Evolutionary conservation across 345 rosid species (phyloP).

Genomic region (Ceriops tagal): DNA sequence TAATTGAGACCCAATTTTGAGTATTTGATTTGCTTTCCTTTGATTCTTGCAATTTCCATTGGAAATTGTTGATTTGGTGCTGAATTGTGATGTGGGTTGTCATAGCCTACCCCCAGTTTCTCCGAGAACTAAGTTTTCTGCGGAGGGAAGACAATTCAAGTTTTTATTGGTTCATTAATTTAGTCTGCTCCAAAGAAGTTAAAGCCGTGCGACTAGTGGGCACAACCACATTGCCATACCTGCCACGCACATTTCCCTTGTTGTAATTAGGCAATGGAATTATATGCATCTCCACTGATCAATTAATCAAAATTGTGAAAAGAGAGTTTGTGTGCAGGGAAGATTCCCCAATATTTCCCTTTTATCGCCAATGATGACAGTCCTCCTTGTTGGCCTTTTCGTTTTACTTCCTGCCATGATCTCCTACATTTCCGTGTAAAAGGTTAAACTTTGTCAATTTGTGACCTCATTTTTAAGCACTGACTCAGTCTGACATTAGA

Average conservation of each 20-base stretch:
- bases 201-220: constrained; percentile 23
- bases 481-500: constrained; percentile 20
- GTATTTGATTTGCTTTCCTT: neutral
- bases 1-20: neutral
- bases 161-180: neutral
- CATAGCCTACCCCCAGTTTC: neutral
- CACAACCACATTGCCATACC: neutral
- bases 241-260: constrained; percentile 1
- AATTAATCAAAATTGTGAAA: constrained; percentile 18
- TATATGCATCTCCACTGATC: neutral
- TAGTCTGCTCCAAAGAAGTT: neutral
- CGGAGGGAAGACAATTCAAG: neutral
- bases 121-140: neutral
- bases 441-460: constrained; percentile 40
- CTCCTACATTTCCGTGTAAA: constrained; percentile 63
- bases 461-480: constrained; percentile 43
- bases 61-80: neutral
- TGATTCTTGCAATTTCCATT: neutral
- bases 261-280: constrained; percentile 12
- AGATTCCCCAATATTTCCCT: constrained; percentile 30
- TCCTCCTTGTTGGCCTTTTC: constrained; percentile 33
- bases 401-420: constrained; percentile 26
- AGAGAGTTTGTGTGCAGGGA: constrained; percentile 19
- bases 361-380: constrained; percentile 36
- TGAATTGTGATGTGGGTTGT: constrained; percentile 18